These are phyloP conservation scores for Roridomyces roridus DNA, from an alignment of 768 basidiomycete genomes.

Conservation along the genomic window DNA sequence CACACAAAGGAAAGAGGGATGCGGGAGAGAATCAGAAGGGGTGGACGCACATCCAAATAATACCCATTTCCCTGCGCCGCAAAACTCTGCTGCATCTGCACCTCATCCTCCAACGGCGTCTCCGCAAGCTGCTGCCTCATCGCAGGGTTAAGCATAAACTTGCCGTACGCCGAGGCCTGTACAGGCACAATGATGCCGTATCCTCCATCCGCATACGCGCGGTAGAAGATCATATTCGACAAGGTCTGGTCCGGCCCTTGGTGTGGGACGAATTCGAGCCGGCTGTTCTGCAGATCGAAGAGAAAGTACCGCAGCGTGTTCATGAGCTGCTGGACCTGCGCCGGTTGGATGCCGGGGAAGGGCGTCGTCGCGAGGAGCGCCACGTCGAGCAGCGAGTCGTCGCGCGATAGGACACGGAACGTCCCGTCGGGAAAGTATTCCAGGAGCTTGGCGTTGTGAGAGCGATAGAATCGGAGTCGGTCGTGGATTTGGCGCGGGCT, in stretches of 20 bases:
- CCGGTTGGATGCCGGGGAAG: not conserved
- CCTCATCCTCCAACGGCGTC: slow-evolving; percentile 12
- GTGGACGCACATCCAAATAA: slow-evolving; percentile 5
- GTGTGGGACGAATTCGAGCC: slow-evolving; percentile 10
- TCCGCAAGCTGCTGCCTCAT: slow-evolving; percentile 4
- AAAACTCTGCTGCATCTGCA: slow-evolving; percentile 13
- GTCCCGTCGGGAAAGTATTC: slow-evolving; percentile 18
- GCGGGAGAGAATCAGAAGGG: too few relatives aligned
- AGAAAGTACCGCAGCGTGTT: slow-evolving; percentile 18
- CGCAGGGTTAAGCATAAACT: not conserved
- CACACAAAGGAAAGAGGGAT: too few relatives aligned
- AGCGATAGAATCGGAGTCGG: slow-evolving; percentile 1
- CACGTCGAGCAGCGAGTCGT: slow-evolving; percentile 7
- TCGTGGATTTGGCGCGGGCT: slow-evolving; percentile 4
- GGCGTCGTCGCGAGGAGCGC: slow-evolving; percentile 9
- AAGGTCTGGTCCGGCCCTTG: slow-evolving; percentile 12
- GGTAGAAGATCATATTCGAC: slow-evolving; percentile 19
- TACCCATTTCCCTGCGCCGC: slow-evolving; percentile 1
- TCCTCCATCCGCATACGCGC: not conserved
- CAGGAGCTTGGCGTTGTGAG: slow-evolving; percentile 16
- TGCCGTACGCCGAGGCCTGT: not conserved
- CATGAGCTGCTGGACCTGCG: slow-evolving; percentile 15
- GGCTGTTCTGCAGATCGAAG: slow-evolving; percentile 19
- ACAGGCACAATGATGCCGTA: slow-evolving; percentile 9
- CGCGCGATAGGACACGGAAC: slow-evolving; percentile 1